These are phyloP conservation scores for Neurospora sp. DNA, from an alignment of 495 filamentous ascomycete genomes.

Conservation along the genomic window DNA sequence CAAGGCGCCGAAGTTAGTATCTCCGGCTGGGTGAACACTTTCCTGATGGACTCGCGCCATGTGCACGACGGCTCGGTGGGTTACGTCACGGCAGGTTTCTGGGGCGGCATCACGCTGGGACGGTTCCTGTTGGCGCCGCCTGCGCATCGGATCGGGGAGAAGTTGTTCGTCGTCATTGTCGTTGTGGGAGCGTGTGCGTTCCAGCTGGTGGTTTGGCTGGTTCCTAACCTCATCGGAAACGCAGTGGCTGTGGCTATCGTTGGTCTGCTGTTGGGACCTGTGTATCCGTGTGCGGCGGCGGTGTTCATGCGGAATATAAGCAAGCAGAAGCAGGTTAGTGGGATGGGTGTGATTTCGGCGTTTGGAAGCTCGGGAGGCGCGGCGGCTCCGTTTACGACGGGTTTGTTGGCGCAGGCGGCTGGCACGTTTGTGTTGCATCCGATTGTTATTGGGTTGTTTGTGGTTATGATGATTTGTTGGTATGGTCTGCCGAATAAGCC, in stretches of 20 bases:
- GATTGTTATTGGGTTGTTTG: conserved; percentile 55
- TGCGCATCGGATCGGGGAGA: conserved; percentile 58
- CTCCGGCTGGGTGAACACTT: conserved; percentile 75
- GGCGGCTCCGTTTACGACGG: conserved; percentile 64
- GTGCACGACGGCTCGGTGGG: conserved; percentile 59
- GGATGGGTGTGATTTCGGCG: conserved; percentile 58
- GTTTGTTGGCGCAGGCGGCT: conserved; percentile 54
- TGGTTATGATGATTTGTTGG: conserved; percentile 61
- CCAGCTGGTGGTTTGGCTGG: conserved; percentile 64
- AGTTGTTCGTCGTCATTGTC: conserved; percentile 50
- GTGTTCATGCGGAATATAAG: conserved; percentile 55
- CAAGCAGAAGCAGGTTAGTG: conserved; percentile 52
- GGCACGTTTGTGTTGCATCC: conserved; percentile 73
- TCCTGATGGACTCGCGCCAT: conserved; percentile 58
- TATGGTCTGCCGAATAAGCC: conserved; percentile 40
- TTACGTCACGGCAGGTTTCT: conserved; percentile 77
- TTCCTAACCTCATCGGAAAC: conserved; percentile 61
- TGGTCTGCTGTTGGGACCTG: conserved; percentile 67
- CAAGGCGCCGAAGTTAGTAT: conserved; percentile 71
- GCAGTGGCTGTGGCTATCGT: conserved; percentile 62
- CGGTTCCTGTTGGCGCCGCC: conserved; percentile 56
- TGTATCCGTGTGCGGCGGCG: conserved; percentile 61
- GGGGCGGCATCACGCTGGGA: conserved; percentile 69
- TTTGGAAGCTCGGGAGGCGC: conserved; percentile 69
- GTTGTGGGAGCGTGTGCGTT: conserved; percentile 50